Evolutionary conservation across 495 filamentous ascomycete species (phyloP), one percentile per base, ranked within the genome.

Genomic region (Aspergillus affinis): DNA sequence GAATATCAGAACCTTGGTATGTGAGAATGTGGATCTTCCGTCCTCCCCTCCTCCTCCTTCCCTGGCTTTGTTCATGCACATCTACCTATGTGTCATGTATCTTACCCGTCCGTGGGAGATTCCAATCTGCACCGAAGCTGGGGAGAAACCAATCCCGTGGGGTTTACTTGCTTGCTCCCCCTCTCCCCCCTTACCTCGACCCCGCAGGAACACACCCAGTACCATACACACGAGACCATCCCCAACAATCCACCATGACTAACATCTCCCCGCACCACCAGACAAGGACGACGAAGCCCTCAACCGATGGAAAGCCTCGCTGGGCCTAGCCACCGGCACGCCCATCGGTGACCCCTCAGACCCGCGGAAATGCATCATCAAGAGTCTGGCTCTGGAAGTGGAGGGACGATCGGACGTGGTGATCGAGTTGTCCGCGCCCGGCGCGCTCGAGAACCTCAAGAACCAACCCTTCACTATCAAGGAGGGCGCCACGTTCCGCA

Each of bases 401-500:
- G 77, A 82, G 46, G 93, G 90, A 23, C 91, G 92, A 17, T 64
- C 78, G 1, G 90, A 95, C 60, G 93, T 97, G 49, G 83, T 89
- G 56, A 90, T 98, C 71, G 90, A 97, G 59, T 84, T 98, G 49
- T 78, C 78, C 49, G 68, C 78, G 6, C 78, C 84, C 15, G 88
- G 83, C 48, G 83, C 89, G 30, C 75, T 93, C 57, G 79, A 83
- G 1, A 81, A 74, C 3, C 87, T 98, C 60, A 93, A 93, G 77
- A 77, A 89, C 62, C 86, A 89, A 65, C 93, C 95, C 23, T 98
- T 98, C 83, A 92, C 83, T 66, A 97, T 98, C 79, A 98, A 97
- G 83, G 94, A 97, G 73, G 92, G 90, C 21, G 86, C 89, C 62
- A 85, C 83, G 68, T 98, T 97, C 82, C 89, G 86, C 69, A 97